These are phyloP conservation scores for Hebeloma cylindrosporum DNA, from an alignment of 768 basidiomycete species.

Conservation along the genomic window DNA sequence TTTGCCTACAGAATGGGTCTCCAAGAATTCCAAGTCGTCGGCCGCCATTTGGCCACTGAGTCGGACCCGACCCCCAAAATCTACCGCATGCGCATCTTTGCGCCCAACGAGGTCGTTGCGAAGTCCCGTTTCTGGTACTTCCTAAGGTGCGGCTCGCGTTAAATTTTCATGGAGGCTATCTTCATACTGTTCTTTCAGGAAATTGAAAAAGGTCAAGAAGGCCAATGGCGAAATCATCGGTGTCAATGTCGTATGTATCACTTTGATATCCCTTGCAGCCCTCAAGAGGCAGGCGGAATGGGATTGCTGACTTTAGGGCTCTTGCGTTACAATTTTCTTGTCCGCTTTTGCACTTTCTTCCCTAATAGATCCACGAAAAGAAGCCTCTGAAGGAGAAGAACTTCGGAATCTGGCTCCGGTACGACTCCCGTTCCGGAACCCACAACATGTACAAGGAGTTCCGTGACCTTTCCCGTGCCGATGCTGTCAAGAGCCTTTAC, in stretches of 20 bases:
- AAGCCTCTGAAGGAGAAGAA: slow-evolving; percentile 99
- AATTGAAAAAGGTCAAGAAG: slow-evolving; percentile 99
- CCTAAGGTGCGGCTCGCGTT: slow-evolving; percentile 64
- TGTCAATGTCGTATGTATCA: slow-evolving; percentile 91
- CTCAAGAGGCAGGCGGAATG: slow-evolving; percentile 86
- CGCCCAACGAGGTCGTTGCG: slow-evolving; percentile 97
- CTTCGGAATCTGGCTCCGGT: slow-evolving; percentile 99
- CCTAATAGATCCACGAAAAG: slow-evolving; percentile 90
- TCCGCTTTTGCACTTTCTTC: slow-evolving; percentile 26
- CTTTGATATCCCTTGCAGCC: slow-evolving; percentile 66
- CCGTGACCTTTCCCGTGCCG: slow-evolving; percentile 92
- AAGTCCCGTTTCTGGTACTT: slow-evolving; percentile 99
- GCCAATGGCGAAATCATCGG: slow-evolving; percentile 99
- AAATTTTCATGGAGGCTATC: neutral
- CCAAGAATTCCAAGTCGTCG: slow-evolving; percentile 95
- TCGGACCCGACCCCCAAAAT: slow-evolving; percentile 94
- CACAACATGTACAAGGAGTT: slow-evolving; percentile 99
- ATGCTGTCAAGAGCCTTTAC: slow-evolving; percentile 95
- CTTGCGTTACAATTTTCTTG: slow-evolving; percentile 25
- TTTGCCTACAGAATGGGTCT: slow-evolving; percentile 69
- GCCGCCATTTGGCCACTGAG: slow-evolving; percentile 95
- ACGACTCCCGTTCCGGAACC: slow-evolving; percentile 98
- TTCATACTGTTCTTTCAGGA: slow-evolving; percentile 42
- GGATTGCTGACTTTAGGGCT: slow-evolving; percentile 50
- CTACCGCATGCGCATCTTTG: slow-evolving; percentile 99